These are phyloP conservation scores for Paragyromitra xinjiangensis DNA, from an alignment of 495 filamentous ascomycete species.

Conservation along the genomic window DNA sequence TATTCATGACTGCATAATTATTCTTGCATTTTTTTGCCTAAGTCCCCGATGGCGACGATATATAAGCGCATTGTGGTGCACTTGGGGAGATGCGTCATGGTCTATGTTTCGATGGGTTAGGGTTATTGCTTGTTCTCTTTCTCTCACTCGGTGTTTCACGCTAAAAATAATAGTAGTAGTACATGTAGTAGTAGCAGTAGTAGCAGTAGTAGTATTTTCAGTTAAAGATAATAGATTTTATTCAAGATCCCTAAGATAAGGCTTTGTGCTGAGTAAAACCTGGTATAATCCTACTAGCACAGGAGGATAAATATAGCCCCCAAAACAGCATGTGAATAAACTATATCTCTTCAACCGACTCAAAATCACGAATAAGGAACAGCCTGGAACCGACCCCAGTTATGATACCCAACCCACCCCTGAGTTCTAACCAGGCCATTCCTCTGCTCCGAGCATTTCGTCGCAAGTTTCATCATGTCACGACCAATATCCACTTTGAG, in stretches of 20 bases:
- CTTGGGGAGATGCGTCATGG: background rate
- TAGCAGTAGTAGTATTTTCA: no score
- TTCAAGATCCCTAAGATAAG: background rate
- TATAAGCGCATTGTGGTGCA: background rate
- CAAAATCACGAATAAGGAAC: background rate
- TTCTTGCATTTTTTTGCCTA: background rate
- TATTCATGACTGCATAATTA: background rate
- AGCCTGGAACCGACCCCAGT: background rate
- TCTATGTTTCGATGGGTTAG: conserved; percentile 21
- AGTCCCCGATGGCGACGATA: background rate
- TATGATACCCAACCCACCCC: conserved; percentile 7
- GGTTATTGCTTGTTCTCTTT: background rate
- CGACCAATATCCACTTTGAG: background rate
- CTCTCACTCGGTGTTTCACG: background rate
- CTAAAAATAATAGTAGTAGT: background rate
- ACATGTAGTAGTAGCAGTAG: no score
- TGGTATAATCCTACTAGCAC: background rate
- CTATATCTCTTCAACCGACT: background rate
- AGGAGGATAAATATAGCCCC: background rate
- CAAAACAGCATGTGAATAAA: background rate
- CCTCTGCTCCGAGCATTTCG: background rate
- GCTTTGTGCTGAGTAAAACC: no score
- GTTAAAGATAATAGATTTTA: background rate
- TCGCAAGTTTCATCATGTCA: background rate
- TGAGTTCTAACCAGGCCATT: background rate